Percentiles rank a stretch among this genome's conserved stretches.
These are phyloP conservation scores for Drosera capensis DNA, from an alignment of 148 eudicot species.

Conservation along the genomic window DNA sequence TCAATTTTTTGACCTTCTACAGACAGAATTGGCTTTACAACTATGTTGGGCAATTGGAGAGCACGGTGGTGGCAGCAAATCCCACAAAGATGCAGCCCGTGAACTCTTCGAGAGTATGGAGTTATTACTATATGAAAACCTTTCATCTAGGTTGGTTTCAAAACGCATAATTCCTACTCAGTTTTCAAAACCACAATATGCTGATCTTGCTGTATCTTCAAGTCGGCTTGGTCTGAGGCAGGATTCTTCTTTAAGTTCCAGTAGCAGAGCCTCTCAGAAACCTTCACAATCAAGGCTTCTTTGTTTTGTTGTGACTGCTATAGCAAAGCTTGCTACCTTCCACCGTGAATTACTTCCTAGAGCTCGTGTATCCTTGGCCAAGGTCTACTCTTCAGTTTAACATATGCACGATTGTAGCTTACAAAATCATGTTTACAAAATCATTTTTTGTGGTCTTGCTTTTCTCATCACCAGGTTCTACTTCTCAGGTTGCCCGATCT, in stretches of 20 bases:
- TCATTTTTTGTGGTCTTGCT: neutral
- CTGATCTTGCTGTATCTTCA: slow-evolving; percentile 14
- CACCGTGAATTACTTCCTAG: slow-evolving; percentile 91
- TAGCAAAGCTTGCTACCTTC: slow-evolving; percentile 88
- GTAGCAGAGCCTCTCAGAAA: slow-evolving; percentile 33
- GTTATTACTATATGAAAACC: slow-evolving; percentile 82
- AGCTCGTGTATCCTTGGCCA: slow-evolving; percentile 82
- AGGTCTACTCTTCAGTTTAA: slow-evolving; percentile 29
- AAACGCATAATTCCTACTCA: neutral
- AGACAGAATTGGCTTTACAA: slow-evolving; percentile 94
- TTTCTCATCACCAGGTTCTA: slow-evolving; percentile 2
- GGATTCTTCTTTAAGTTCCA: slow-evolving; percentile 34
- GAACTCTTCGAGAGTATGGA: slow-evolving; percentile 97
- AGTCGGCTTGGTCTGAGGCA: slow-evolving; percentile 75
- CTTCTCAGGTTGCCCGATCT: slow-evolving; percentile 81
- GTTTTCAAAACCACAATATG: neutral
- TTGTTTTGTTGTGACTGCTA: slow-evolving; percentile 94
- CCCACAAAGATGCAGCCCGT: slow-evolving; percentile 90
- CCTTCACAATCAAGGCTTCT: slow-evolving; percentile 77
- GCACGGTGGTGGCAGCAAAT: slow-evolving; percentile 92
- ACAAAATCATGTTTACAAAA: neutral
- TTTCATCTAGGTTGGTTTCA: slow-evolving; percentile 61
- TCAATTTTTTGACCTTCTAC: slow-evolving; percentile 9
- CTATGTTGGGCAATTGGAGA: slow-evolving; percentile 99
- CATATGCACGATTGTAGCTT: neutral